Conservation (phyloP, 345 rosid species). For the sweet orange (Citrus sinensis) region DNA sequence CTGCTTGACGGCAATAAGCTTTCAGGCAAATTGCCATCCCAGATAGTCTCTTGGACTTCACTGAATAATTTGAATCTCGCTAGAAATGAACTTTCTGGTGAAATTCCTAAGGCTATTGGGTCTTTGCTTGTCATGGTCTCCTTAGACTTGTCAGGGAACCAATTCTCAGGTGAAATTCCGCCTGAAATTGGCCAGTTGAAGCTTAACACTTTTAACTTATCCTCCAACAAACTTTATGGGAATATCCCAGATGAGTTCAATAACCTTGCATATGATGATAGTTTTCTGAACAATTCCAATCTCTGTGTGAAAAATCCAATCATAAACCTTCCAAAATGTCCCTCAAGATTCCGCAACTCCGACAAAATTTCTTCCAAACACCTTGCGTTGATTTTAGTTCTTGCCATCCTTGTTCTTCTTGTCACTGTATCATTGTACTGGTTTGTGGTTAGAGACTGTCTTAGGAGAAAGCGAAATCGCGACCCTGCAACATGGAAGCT, state of each 20-base stretch:
- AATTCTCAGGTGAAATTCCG: slow-evolving; percentile 68
- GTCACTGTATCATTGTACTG: slow-evolving; percentile 29
- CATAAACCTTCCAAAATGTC: slow-evolving; percentile 56
- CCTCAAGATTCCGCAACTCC: slow-evolving; percentile 16
- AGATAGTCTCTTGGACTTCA: slow-evolving; percentile 61
- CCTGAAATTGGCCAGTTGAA: slow-evolving; percentile 45
- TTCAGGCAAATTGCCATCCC: slow-evolving; percentile 63
- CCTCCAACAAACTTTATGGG: slow-evolving; percentile 70
- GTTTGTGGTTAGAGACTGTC: slow-evolving; percentile 43
- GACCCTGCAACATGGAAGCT: slow-evolving; percentile 68
- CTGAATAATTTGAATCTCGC: slow-evolving; percentile 50
- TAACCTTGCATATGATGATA: slow-evolving; percentile 60
- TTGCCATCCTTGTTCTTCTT: slow-evolving; percentile 32
- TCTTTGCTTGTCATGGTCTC: slow-evolving; percentile 44
- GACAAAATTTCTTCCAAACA: slow-evolving; percentile 37
- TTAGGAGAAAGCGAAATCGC: slow-evolving; percentile 33
- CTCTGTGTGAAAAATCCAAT: slow-evolving; percentile 58
- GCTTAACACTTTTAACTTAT: slow-evolving; percentile 49
- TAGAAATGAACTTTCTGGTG: slow-evolving; percentile 61
- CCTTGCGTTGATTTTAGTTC: slow-evolving; percentile 42
- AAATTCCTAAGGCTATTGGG: slow-evolving; percentile 59
- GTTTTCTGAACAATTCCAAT: slow-evolving; percentile 65
- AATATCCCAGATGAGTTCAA: slow-evolving; percentile 47
- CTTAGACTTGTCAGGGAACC: slow-evolving; percentile 70
- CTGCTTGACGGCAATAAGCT: slow-evolving; percentile 58